phyloP scores from a whole-genome alignment of 805 yeast genomes.

The Teunomyces stri region DNA sequence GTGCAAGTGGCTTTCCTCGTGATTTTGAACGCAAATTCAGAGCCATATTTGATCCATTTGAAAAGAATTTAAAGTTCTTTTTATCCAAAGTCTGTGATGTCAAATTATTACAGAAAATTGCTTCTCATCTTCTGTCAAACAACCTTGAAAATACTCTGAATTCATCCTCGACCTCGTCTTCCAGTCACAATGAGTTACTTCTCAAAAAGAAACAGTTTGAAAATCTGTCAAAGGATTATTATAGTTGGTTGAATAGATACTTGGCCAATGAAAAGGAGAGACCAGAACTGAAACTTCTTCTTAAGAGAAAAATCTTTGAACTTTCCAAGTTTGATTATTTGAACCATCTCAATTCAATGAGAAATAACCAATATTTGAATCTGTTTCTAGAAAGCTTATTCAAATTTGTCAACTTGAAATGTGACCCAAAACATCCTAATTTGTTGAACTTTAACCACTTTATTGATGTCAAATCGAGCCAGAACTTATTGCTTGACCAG shows the following conservation, averaged over 20 bases:
- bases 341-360: slow-evolving; percentile 35
- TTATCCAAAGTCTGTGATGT: slow-evolving; percentile 27
- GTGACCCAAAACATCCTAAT: slow-evolving; percentile 10
- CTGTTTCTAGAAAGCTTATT: slow-evolving; percentile 35
- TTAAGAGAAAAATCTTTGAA: slow-evolving; percentile 39
- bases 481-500: slow-evolving; percentile 17
- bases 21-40: slow-evolving; percentile 25
- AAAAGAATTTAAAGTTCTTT: slow-evolving; percentile 27
- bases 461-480: slow-evolving; percentile 15
- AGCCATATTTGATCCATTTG: slow-evolving; percentile 31
- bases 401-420: slow-evolving; percentile 27
- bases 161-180: slow-evolving; percentile 4
- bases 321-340: slow-evolving; percentile 46
- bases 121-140: slow-evolving; percentile 8
- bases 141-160: slow-evolving; percentile 1
- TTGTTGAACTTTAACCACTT: slow-evolving; percentile 15
- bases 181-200: slow-evolving; percentile 19
- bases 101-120: slow-evolving; percentile 27
- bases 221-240: slow-evolving; percentile 39
- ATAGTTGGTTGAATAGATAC: slow-evolving; percentile 44
- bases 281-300: slow-evolving; percentile 38
- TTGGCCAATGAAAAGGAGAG: slow-evolving; percentile 43
- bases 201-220: slow-evolving; percentile 35
- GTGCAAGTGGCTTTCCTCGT: slow-evolving; percentile 21
- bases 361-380: slow-evolving; percentile 41